Evolutionary conservation across 345 rosid genomes (phyloP).

Genomic region (Eucalyptus coolabah): DNA sequence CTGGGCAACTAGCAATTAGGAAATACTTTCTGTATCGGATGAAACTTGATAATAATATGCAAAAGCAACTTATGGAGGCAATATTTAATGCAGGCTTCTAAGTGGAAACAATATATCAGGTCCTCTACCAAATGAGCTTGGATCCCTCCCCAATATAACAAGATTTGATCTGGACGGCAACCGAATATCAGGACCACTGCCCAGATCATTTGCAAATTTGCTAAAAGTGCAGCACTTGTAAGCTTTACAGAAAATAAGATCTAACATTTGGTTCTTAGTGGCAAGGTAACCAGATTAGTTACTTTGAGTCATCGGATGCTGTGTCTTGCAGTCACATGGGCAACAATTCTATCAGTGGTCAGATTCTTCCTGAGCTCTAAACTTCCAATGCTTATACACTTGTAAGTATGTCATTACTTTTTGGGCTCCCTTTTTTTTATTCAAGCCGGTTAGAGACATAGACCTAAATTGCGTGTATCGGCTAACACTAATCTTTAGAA

Average conservation of each 20-base stretch:
- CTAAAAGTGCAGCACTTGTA: constrained; percentile 72
- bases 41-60: neutral
- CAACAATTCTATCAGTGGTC: constrained; percentile 91
- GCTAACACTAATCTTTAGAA: too few species aligned
- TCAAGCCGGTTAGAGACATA: too few species aligned
- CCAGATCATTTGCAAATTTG: constrained; percentile 68
- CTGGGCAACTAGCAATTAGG: neutral
- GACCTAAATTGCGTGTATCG: too few species aligned
- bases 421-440: too few species aligned
- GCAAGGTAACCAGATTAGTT: neutral
- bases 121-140: constrained; percentile 77
- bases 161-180: constrained; percentile 83
- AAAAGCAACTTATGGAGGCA: neutral
- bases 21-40: neutral
- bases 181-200: constrained; percentile 66
- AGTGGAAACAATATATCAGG: constrained; percentile 81
- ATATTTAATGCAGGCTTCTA: constrained; percentile 45
- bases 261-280: neutral
- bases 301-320: neutral
- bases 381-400: constrained; percentile 64
- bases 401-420: constrained; percentile 41
- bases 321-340: constrained; percentile 80
- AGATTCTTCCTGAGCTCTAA: constrained; percentile 77
- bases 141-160: constrained; percentile 69
- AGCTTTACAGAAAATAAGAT: constrained; percentile 7